Evolutionary conservation across 2,329 filamentous ascomycete species (phyloP), one percentile per base, ranked within the genome.

Genomic region (Penicillium sclerotigenum): DNA sequence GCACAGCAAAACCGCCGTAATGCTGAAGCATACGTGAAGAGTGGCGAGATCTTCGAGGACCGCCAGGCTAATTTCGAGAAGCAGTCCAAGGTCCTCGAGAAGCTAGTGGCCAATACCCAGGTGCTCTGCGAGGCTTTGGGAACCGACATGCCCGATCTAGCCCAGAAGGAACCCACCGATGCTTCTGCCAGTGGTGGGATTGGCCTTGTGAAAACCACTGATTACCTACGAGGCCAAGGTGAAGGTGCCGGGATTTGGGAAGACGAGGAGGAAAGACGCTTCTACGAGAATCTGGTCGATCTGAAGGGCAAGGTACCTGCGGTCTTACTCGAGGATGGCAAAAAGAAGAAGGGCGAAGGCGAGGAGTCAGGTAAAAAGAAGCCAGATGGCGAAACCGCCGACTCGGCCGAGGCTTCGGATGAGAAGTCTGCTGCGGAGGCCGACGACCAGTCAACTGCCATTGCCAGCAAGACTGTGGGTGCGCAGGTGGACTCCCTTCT

Each of bases 211-310:
- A 97, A 97, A 76, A 89, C 92, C 11, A 90, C 91, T 0, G 93
- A 97, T 65, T 97, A 97, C 68, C 80, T 97, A 37, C 88, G 91
- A 36, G 92, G 91, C 13, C 90, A 95, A 71, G 88, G 87, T 22
- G 93, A 97, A 57, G 92, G 91, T 20, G 84, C 92, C 24, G 94
- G 94, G 0, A 97, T 99, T 60, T 99, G 94, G 94, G 92, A 97
- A 76, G 94, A 99, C 66, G 94, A 99, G 69, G 94, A 99, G 52
- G 93, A 99, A 75, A 87, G 94, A 57, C 89, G 94, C 58, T 99
- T 99, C 73, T 99, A 99, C 75, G 94, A 99, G 78, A 97, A 97
- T 62, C 75, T 99, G 11, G 89, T 96, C 13, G 94, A 99, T 70
- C 79, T 99, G 16, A 96, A 95, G 70, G 94, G 95, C 65, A 95